These are phyloP conservation scores for Zygnema cylindricum DNA, from an alignment of 139 green algal species.

Conservation along the genomic window DNA sequence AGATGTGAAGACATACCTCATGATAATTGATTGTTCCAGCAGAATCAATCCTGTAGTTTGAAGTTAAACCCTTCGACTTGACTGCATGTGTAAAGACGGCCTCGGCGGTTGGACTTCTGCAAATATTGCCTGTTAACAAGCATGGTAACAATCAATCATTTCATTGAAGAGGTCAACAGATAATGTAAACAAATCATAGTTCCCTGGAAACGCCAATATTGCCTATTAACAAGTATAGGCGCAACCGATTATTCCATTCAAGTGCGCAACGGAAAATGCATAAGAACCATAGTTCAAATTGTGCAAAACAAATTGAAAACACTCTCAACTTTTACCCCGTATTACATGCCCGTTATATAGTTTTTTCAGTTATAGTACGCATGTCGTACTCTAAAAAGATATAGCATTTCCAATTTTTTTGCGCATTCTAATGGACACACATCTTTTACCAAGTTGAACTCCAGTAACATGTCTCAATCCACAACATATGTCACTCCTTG, in stretches of 20 bases:
- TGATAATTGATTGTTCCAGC: conserved; percentile 81
- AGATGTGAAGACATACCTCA: too few species aligned
- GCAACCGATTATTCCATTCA: background rate
- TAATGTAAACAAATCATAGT: background rate
- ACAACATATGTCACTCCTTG: too few species aligned
- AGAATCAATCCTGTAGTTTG: conserved; percentile 86
- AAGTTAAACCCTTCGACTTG: conserved; percentile 70
- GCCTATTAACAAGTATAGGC: background rate
- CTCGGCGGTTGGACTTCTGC: conserved; percentile 89
- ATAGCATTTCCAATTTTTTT: too few species aligned
- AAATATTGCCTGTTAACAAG: conserved; percentile 83
- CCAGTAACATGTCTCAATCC: too few species aligned
- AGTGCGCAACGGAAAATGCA: background rate
- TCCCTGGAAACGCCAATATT: too few species aligned
- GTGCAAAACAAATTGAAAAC: too few species aligned
- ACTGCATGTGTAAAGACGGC: conserved; percentile 87
- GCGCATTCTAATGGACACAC: too few species aligned
- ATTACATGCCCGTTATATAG: too few species aligned
- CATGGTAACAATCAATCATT: background rate
- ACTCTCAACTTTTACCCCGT: too few species aligned
- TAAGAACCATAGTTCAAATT: background rate
- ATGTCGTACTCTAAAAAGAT: too few species aligned
- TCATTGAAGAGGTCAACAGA: background rate
- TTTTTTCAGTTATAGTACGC: too few species aligned
- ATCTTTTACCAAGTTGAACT: too few species aligned